Percentiles rank a stretch among this genome's conserved stretches.
phyloP scores from a whole-genome alignment of 1,139 yeast genomes.

The Suhomyces anneliseae region DNA sequence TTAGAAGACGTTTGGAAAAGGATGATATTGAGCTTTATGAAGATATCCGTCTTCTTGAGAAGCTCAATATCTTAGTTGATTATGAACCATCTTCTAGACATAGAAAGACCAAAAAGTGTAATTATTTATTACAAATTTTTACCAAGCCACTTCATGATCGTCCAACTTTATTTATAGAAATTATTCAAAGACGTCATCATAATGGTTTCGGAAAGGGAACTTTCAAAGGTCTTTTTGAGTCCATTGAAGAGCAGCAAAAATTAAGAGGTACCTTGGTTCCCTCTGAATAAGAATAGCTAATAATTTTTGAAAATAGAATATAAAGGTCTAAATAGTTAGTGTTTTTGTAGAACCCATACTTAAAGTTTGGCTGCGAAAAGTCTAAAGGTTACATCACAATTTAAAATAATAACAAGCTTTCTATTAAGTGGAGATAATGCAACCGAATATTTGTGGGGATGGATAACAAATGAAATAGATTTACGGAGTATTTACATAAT shows the following conservation, averaged over 20 bases:
- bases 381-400: too few relatives aligned
- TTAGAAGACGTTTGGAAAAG: slow-evolving; percentile 41
- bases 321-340: background rate
- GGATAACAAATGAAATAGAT: too few relatives aligned
- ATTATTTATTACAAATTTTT: slow-evolving; percentile 75
- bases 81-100: slow-evolving; percentile 55
- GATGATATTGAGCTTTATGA: slow-evolving; percentile 47
- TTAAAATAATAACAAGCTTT: too few relatives aligned
- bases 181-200: slow-evolving; percentile 76
- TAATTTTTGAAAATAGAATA: background rate
- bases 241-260: slow-evolving; percentile 65
- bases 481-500: too few relatives aligned
- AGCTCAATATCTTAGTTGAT: slow-evolving; percentile 64
- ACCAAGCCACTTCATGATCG: slow-evolving; percentile 75
- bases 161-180: slow-evolving; percentile 78
- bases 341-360: background rate
- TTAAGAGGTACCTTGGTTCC: slow-evolving; percentile 47
- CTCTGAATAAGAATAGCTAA: background rate
- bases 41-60: slow-evolving; percentile 39
- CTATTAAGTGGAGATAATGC: too few relatives aligned
- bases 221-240: slow-evolving; percentile 75
- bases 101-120: slow-evolving; percentile 34
- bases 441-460: too few relatives aligned
- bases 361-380: too few relatives aligned
- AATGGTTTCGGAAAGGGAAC: slow-evolving; percentile 89